A percentile compares a stretch with the other conserved stretches of the same genome.
Evolutionary conservation across 805 yeast species (phyloP).

Genomic region (Yarrowia divulgata): DNA sequence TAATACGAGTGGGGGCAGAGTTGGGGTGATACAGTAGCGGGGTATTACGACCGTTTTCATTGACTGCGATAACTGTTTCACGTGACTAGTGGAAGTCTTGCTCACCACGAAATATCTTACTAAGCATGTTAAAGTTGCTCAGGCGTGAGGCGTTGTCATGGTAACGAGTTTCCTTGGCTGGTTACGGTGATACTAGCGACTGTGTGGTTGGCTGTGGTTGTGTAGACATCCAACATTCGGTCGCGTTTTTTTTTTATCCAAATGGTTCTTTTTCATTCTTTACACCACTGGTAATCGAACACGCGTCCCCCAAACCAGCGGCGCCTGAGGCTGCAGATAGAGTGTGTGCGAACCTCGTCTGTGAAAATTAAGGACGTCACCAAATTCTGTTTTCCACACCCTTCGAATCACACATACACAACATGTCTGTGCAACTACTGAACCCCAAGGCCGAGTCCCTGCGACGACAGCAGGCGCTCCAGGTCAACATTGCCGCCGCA

Average conservation of each 20-base stretch:
- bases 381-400: slow-evolving; percentile 29
- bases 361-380: slow-evolving; percentile 6
- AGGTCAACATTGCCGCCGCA: slow-evolving; percentile 95
- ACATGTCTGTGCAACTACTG: slow-evolving; percentile 68
- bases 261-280: too few species aligned
- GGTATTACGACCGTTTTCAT: too few species aligned
- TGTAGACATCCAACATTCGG: too few species aligned
- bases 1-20: background rate
- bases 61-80: too few species aligned
- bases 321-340: slow-evolving; percentile 1
- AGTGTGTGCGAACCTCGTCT: background rate
- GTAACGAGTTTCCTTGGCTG: too few species aligned
- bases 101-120: too few species aligned
- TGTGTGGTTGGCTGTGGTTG: too few species aligned
- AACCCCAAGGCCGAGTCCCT: slow-evolving; percentile 98
- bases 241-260: too few species aligned
- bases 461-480: slow-evolving; percentile 92
- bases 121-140: background rate
- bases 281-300: slow-evolving; percentile 3
- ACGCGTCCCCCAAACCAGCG: background rate
- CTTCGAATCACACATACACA: slow-evolving; percentile 37
- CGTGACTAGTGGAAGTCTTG: background rate
- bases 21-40: too few species aligned
- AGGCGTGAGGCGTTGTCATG: slow-evolving; percentile 3
- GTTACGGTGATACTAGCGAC: too few species aligned